A percentile compares a stretch with the other conserved stretches of the same genome.
Evolutionary conservation across 257 asterid genomes (phyloP).

Genomic region (Capsicum pubescens): DNA sequence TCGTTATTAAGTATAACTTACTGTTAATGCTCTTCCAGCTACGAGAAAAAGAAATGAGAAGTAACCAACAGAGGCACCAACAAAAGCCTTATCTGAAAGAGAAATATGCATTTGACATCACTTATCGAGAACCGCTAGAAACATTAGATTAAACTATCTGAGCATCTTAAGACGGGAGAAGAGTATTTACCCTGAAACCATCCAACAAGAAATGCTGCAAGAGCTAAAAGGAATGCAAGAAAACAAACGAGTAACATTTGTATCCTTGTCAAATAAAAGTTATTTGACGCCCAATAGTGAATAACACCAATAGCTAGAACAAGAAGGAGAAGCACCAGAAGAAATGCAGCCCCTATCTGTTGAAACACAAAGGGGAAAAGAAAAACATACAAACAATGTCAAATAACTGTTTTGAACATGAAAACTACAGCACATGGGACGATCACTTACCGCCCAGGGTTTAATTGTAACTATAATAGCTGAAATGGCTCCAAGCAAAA

Average conservation of each 20-base stretch:
- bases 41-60: conserved; percentile 94
- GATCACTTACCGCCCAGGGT: conserved; percentile 87
- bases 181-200: conserved; percentile 70
- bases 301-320: conserved; percentile 93
- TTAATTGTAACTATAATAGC: conserved; percentile 71
- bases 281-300: conserved; percentile 99
- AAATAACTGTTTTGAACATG: conserved; percentile 27
- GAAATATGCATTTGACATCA: conserved; percentile 32
- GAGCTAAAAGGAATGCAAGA: conserved; percentile 94
- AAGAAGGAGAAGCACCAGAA: conserved; percentile 84
- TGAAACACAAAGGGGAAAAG: conserved; percentile 30
- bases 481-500: conserved; percentile 88
- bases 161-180: conserved; percentile 22
- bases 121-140: background rate
- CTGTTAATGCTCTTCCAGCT: conserved; percentile 98
- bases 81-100: conserved; percentile 80
- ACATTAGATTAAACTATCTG: background rate
- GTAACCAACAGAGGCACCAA: conserved; percentile 99
- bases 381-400: conserved; percentile 25
- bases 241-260: conserved; percentile 94
- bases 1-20: conserved; percentile 51
- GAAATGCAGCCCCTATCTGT: conserved; percentile 97
- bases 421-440: conserved; percentile 28
- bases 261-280: conserved; percentile 90
- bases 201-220: conserved; percentile 95